phyloP scores from a whole-genome alignment of 1,139 yeast species.

The Blastobotrys illinoisensis region DNA sequence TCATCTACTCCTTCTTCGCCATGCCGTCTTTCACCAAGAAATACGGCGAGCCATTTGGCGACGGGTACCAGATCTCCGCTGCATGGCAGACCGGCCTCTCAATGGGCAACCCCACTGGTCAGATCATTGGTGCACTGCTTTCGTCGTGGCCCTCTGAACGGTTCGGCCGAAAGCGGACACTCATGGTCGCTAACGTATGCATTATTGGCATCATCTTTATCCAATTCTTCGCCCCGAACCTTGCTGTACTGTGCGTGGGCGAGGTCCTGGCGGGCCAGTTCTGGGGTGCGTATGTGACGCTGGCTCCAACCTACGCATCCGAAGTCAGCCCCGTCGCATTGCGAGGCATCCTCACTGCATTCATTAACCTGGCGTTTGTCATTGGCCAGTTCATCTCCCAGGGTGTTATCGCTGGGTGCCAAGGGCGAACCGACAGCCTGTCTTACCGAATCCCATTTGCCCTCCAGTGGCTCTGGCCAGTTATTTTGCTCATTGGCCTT shows the following conservation, averaged over 20 bases:
- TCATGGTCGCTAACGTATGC: conserved; percentile 29
- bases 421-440: conserved; percentile 14
- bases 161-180: conserved; percentile 44
- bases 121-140: conserved; percentile 22
- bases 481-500: conserved; percentile 47
- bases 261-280: conserved; percentile 42
- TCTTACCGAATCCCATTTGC: conserved; percentile 22
- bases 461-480: conserved; percentile 50
- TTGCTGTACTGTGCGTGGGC: conserved; percentile 39
- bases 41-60: conserved; percentile 36
- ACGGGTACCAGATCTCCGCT: conserved; percentile 36
- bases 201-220: conserved; percentile 37
- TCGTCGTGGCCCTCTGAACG: conserved; percentile 35
- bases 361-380: conserved; percentile 41
- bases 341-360: conserved; percentile 41
- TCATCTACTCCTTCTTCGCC: conserved; percentile 40
- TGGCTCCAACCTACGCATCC: conserved; percentile 43
- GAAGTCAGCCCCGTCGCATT: conserved; percentile 44
- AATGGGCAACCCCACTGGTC: conserved; percentile 26
- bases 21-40: conserved; percentile 38
- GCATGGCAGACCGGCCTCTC: conserved; percentile 26
- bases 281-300: conserved; percentile 44
- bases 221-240: conserved; percentile 39
- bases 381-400: conserved; percentile 42
- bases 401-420: conserved; percentile 37